Evolutionary conservation across 352 stramenopile genomes (phyloP).

Genomic region (Phytophthora palmivora): DNA sequence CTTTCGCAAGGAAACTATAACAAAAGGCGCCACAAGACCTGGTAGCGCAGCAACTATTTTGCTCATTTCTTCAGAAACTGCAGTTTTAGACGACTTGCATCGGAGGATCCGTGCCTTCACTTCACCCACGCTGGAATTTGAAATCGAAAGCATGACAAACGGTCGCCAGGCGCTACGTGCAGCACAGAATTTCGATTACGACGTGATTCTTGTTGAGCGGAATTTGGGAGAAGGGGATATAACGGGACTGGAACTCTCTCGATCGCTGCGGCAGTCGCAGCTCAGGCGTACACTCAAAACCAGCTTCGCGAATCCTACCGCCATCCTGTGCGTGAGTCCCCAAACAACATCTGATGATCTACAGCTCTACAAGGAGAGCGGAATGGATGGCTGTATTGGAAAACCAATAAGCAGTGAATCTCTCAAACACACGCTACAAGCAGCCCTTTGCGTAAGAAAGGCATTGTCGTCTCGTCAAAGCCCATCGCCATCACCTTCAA

Average conservation of each 20-base stretch:
- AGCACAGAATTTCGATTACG: constrained; percentile 67
- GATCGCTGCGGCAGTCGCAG: constrained; percentile 81
- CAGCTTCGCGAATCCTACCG: constrained; percentile 14
- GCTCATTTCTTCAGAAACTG: constrained; percentile 48
- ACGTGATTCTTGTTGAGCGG: constrained; percentile 88
- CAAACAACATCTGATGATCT: constrained; percentile 75
- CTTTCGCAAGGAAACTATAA: constrained; percentile 34
- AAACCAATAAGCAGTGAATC: constrained; percentile 78
- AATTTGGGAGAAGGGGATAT: constrained; percentile 51
- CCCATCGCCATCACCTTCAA: not conserved
- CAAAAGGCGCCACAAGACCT: constrained; percentile 6
- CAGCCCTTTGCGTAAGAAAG: constrained; percentile 52
- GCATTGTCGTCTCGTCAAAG: not conserved
- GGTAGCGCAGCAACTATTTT: constrained; percentile 21
- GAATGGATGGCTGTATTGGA: constrained; percentile 92
- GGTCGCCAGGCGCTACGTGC: constrained; percentile 56
- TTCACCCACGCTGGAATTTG: constrained; percentile 26
- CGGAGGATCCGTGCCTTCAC: constrained; percentile 30
- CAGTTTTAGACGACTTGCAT: constrained; percentile 47
- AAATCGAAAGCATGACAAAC: constrained; percentile 71
- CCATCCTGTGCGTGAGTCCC: constrained; percentile 78
- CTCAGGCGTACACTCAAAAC: constrained; percentile 51
- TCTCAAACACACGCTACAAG: constrained; percentile 80
- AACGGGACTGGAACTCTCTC: constrained; percentile 81
- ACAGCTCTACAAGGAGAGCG: constrained; percentile 86